Evolutionary conservation across 768 basidiomycete genomes (phyloP).

Genomic region (Lactifluus subvellereus): DNA sequence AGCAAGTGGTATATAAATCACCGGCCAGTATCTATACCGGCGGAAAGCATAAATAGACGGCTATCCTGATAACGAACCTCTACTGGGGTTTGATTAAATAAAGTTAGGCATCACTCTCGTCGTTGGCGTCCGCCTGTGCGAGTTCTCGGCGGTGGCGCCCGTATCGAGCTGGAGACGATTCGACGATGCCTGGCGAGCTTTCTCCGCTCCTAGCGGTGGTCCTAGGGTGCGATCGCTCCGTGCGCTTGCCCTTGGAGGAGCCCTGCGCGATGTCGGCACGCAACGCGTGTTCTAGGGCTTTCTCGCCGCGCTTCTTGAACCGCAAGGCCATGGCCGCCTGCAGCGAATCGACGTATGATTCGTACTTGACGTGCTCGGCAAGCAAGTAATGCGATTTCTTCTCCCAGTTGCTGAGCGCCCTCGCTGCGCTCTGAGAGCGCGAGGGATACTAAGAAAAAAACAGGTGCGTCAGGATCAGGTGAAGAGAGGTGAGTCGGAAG

Average conservation of each 20-base stretch:
- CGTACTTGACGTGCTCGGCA: constrained; percentile 92
- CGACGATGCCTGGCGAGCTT: background rate
- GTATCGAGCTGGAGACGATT: background rate
- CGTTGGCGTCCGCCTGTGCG: constrained; percentile 9
- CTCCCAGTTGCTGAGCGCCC: constrained; percentile 88
- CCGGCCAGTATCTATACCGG: background rate
- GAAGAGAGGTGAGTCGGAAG: constrained; percentile 6
- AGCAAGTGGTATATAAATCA: constrained; percentile 22
- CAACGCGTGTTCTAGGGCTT: constrained; percentile 60
- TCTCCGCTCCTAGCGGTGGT: constrained; percentile 47
- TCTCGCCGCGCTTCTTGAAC: constrained; percentile 87
- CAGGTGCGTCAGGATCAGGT: constrained; percentile 8
- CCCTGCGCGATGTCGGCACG: constrained; percentile 25
- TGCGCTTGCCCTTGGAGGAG: constrained; percentile 34
- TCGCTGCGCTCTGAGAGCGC: constrained; percentile 64
- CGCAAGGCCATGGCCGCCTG: constrained; percentile 77
- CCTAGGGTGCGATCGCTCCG: constrained; percentile 38
- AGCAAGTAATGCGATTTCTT: constrained; percentile 84
- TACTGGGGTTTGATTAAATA: background rate
- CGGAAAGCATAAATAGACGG: constrained; percentile 5
- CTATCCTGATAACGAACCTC: background rate
- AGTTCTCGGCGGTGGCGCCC: constrained; percentile 15
- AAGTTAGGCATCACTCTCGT: constrained; percentile 5
- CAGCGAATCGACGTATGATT: constrained; percentile 89
- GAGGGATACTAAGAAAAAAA: constrained; percentile 61